Evolutionary conservation across 768 basidiomycete genomes (phyloP).

Genomic region (Botryobasidium botryosum): DNA sequence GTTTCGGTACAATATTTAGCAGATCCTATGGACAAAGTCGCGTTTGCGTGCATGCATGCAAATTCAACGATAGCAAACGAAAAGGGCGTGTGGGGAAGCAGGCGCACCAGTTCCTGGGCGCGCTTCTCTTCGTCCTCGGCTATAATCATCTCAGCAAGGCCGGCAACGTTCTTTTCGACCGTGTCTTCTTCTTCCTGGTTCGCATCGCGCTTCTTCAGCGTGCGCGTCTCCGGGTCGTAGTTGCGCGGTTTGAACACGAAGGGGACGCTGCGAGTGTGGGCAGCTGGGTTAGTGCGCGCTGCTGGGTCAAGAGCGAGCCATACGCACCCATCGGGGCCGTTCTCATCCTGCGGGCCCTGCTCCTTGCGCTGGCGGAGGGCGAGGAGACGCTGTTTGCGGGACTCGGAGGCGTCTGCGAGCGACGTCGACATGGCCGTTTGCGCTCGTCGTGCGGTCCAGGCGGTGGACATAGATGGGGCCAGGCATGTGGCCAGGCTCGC

Average conservation of each 20-base stretch:
- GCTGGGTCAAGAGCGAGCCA: too few relatives aligned
- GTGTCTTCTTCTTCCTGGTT: constrained; percentile 55
- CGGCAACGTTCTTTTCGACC: constrained; percentile 70
- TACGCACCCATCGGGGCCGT: constrained; percentile 17
- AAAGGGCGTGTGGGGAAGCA: neutral
- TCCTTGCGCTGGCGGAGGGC: constrained; percentile 63
- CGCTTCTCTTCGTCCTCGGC: constrained; percentile 72
- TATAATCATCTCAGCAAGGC: constrained; percentile 71
- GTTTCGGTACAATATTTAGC: constrained; percentile 94
- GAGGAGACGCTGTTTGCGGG: constrained; percentile 62
- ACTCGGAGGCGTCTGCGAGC: constrained; percentile 61
- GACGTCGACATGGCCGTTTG: too few relatives aligned
- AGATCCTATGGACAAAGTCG: constrained; percentile 42
- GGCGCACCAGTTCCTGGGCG: constrained; percentile 69
- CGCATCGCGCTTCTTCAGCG: constrained; percentile 45
- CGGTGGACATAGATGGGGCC: too few relatives aligned
- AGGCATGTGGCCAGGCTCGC: too few relatives aligned
- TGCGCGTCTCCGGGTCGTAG: constrained; percentile 80
- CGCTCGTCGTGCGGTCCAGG: too few relatives aligned
- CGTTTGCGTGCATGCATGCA: neutral
- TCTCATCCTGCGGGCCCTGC: constrained; percentile 31
- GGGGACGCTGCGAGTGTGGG: neutral
- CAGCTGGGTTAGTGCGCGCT: neutral
- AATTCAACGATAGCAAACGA: neutral
- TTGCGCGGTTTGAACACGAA: constrained; percentile 46